phyloP scores from a whole-genome alignment of 108 stramenopile species.

The Cyclotella atomus region DNA sequence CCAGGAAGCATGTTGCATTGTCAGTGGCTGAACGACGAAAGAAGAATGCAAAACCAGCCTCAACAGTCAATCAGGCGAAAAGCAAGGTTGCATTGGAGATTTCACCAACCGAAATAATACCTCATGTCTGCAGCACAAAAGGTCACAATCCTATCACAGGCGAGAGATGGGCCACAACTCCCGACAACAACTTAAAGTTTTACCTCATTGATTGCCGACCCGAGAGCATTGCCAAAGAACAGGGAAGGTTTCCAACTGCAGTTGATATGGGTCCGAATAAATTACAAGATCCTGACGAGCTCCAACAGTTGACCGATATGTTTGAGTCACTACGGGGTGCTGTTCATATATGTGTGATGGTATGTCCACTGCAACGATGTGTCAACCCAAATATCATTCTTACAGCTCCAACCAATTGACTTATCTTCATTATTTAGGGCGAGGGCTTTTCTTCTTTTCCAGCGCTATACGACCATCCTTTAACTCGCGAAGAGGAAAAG shows the following conservation, averaged over 20 bases:
- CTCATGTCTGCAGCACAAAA: conserved; percentile 71
- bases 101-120: conserved; percentile 70
- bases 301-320: conserved; percentile 68
- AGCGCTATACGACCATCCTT: conserved; percentile 62
- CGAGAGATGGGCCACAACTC: conserved; percentile 10
- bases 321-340: conserved; percentile 81
- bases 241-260: conserved; percentile 84
- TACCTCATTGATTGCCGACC: conserved; percentile 83
- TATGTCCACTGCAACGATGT: not conserved
- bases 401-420: not conserved
- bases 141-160: conserved; percentile 32
- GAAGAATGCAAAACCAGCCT: conserved; percentile 13
- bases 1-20: conserved; percentile 40
- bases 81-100: conserved; percentile 62
- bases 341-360: conserved; percentile 75
- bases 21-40: conserved; percentile 45
- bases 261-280: conserved; percentile 68
- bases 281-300: conserved; percentile 65
- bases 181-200: conserved; percentile 56
- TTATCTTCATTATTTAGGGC: conserved; percentile 45
- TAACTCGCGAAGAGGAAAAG: conserved; percentile 54
- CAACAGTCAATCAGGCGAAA: conserved; percentile 23
- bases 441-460: conserved; percentile 86
- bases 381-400: no score
- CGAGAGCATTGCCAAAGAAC: conserved; percentile 57